Evolutionary conservation across 345 rosid species (phyloP).

Genomic region (Xanthoceras sorbifolium): DNA sequence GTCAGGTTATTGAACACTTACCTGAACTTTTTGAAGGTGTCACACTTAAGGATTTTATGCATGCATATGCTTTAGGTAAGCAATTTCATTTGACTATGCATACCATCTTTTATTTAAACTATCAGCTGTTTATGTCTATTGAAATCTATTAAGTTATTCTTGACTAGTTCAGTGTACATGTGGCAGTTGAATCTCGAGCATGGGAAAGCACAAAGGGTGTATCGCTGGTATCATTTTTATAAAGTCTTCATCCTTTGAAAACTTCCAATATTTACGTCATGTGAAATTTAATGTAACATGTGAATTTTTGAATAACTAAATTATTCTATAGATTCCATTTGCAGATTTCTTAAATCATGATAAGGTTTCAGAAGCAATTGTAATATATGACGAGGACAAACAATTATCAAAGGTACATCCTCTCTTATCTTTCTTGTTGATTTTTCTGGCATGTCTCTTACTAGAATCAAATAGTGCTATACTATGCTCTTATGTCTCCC

Average conservation of each 20-base stretch:
- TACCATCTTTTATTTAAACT: background rate
- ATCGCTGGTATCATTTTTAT: constrained; percentile 62
- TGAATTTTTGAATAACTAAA: constrained; percentile 24
- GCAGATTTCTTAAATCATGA: constrained; percentile 91
- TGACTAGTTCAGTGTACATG: constrained; percentile 30
- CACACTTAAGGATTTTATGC: constrained; percentile 63
- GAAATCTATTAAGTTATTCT: constrained; percentile 4
- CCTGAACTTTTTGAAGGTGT: constrained; percentile 33
- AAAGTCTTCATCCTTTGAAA: constrained; percentile 1
- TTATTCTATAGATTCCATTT: constrained; percentile 73
- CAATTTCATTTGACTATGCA: constrained; percentile 17
- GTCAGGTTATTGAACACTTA: constrained; percentile 52
- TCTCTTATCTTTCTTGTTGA: constrained; percentile 7
- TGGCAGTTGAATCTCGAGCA: constrained; percentile 86
- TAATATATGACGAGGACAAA: constrained; percentile 60
- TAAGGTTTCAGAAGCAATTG: constrained; percentile 64
- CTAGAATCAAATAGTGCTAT: background rate
- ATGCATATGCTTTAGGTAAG: constrained; percentile 75
- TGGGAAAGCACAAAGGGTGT: constrained; percentile 72
- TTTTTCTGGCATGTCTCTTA: constrained; percentile 5
- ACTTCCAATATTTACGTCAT: constrained; percentile 11
- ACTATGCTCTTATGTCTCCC: background rate
- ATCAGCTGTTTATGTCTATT: background rate
- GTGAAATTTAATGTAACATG: background rate
- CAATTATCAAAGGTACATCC: constrained; percentile 65